Conservation (phyloP, 106 monocot genomes). For the Allium cepa region DNA sequence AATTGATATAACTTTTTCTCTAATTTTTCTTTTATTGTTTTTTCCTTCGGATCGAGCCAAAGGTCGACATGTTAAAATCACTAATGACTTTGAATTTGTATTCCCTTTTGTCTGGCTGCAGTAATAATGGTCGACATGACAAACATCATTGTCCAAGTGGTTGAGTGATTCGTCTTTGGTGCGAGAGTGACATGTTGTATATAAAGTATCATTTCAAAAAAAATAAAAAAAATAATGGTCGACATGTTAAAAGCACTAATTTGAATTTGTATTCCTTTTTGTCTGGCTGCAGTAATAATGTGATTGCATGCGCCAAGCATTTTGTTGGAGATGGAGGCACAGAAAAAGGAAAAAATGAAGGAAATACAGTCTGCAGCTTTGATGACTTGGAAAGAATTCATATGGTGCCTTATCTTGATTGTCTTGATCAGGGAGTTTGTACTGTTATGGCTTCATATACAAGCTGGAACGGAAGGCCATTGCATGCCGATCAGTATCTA, state of each 20-base stretch:
- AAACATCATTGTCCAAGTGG: too few relatives aligned
- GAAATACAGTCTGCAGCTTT: slow-evolving; percentile 56
- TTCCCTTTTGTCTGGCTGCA: slow-evolving; percentile 11
- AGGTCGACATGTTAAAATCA: too few relatives aligned
- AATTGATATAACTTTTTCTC: too few relatives aligned
- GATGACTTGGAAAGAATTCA: slow-evolving; percentile 68
- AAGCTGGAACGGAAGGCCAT: slow-evolving; percentile 61
- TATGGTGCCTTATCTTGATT: slow-evolving; percentile 64
- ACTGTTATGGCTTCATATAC: slow-evolving; percentile 80
- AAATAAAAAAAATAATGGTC: slow-evolving; percentile 43
- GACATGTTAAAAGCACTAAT: too few relatives aligned
- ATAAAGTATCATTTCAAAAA: too few relatives aligned
- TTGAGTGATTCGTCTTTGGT: too few relatives aligned
- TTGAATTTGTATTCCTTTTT: background rate
- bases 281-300: slow-evolving; percentile 39
- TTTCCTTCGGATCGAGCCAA: too few relatives aligned
- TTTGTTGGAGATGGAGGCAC: slow-evolving; percentile 95
- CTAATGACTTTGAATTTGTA: too few relatives aligned
- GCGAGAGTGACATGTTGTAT: too few relatives aligned
- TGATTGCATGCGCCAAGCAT: slow-evolving; percentile 89
- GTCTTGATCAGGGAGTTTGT: slow-evolving; percentile 63
- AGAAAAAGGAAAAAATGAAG: slow-evolving; percentile 62
- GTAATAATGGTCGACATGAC: slow-evolving; percentile 31
- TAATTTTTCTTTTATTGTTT: too few relatives aligned
- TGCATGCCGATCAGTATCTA: slow-evolving; percentile 52